Base-by-base conservation (phyloP, 768 basidiomycete species). In the Termitomyces sp. region DNA sequence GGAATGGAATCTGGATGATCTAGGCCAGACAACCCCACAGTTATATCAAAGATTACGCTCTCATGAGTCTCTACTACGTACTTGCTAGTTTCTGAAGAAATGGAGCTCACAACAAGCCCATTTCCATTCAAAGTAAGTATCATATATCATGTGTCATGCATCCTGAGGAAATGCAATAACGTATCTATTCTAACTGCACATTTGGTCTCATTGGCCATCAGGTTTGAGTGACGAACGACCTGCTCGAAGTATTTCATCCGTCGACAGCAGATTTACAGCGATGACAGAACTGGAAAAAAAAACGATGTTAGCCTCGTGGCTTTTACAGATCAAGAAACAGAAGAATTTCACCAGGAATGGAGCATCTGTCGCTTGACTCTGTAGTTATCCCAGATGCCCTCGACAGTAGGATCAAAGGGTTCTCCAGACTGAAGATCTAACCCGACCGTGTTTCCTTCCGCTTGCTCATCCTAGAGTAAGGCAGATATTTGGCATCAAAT, bases 381-480 rank as follows among this genome's bases (percentile, higher is more conserved):
- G 69, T 97, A 98, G 75, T 98, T 98, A 70, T 99, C 97, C 95
- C 95, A 99, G 27, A 99, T 87, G 37, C 97, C 97, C 68, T 94
- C 90, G 5, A 92, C 87, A 10, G 92, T 92, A 22, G 97, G 97
- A 68, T 99, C 96, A 68, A 96, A 90, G 1, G 96, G 94, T 71
- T 97, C 94, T 52, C 97, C 97, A 18, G 94, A 90, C 69, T 93
- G 78, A 37, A 99, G 77, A 73, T 98, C 92, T 60, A 99, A 71
- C 16, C 97, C 97, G 61, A 96, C 95, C 44, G 83, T 74, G 67
- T 92, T 91, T n/a, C 94, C 94, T 62, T 97, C 94, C 1, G 90
- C 89, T 67, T 92, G 87, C 68, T 98, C 97, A 56, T 98, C 96
- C 87, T 93, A 26, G 56, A 43, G 16, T 24, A 22, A 32, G 22